These are phyloP conservation scores for Lagenidium sp. DNA, from an alignment of 352 stramenopile species.

Conservation along the genomic window DNA sequence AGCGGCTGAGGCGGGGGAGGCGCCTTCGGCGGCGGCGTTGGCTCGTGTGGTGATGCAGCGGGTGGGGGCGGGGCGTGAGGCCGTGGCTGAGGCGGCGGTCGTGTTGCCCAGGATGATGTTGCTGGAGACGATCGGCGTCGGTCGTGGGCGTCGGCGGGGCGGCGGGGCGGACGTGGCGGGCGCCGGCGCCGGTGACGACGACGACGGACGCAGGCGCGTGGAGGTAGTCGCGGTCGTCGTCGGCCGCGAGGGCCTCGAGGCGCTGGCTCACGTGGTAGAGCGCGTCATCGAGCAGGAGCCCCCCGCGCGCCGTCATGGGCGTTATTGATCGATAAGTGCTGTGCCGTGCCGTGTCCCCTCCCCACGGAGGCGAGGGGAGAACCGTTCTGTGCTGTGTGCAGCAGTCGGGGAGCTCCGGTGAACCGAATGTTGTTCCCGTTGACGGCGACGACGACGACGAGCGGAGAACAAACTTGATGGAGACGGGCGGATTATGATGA, in stretches of 20 bases:
- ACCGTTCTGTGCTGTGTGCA: no score
- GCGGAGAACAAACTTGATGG: no score
- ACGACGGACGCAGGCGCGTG: no score
- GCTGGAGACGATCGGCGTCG: neutral
- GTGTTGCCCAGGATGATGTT: neutral
- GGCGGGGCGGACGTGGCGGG: conserved; percentile 6
- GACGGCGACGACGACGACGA: no score
- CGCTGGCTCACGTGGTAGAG: conserved; percentile 17
- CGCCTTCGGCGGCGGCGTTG: neutral
- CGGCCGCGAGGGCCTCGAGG: conserved; percentile 13
- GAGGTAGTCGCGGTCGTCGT: conserved; percentile 14
- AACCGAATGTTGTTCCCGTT: no score
- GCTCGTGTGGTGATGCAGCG: conserved; percentile 2
- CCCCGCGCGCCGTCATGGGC: no score
- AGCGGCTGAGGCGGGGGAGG: neutral
- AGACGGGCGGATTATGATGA: no score
- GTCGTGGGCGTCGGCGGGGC: neutral
- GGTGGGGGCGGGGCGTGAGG: neutral
- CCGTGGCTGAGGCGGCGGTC: neutral
- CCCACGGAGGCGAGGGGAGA: no score
- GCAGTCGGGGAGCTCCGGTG: no score
- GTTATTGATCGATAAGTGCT: no score
- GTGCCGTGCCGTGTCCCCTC: no score
- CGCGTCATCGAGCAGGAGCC: conserved; percentile 15
- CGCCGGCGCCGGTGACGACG: no score